Evolutionary conservation across 352 stramenopile species (phyloP).

Genomic region (Peronospora destructor): DNA sequence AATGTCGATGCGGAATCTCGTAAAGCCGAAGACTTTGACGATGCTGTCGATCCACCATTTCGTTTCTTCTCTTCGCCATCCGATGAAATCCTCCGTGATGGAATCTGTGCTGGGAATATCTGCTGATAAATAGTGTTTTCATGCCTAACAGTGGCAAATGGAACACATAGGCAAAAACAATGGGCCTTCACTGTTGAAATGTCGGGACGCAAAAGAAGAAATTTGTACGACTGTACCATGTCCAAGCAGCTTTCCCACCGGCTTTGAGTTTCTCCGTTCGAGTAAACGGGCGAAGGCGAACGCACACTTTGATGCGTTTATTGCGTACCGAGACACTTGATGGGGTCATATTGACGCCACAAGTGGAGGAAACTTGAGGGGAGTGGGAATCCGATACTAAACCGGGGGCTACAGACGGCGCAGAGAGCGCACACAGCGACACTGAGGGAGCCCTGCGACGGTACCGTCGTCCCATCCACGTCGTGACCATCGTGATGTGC

Average conservation of each 20-base stretch:
- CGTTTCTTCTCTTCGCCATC: slow-evolving; percentile 29
- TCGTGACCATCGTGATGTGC: slow-evolving; percentile 26
- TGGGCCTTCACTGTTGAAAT: no score
- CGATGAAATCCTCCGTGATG: slow-evolving; percentile 12
- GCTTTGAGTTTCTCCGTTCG: slow-evolving; percentile 61
- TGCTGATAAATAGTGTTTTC: slow-evolving; percentile 86
- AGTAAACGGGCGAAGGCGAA: slow-evolving; percentile 70
- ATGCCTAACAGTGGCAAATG: slow-evolving; percentile 35
- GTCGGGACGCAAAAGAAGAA: no score
- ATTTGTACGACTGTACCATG: slow-evolving; percentile 37
- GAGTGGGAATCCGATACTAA: slow-evolving; percentile 28
- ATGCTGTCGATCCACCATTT: slow-evolving; percentile 28
- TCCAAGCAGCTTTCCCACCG: slow-evolving; percentile 75
- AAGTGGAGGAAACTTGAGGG: slow-evolving; percentile 3
- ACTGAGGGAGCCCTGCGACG: slow-evolving; percentile 18
- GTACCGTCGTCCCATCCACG: slow-evolving; percentile 32
- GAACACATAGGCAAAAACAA: no score
- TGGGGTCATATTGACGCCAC: slow-evolving; percentile 15
- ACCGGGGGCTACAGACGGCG: slow-evolving; percentile 25
- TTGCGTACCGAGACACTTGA: slow-evolving; percentile 28
- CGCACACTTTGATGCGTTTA: slow-evolving; percentile 76
- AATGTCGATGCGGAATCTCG: slow-evolving; percentile 30
- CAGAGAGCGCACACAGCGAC: slow-evolving; percentile 24
- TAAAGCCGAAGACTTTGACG: slow-evolving; percentile 28
- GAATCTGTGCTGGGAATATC: slow-evolving; percentile 67